Evolutionary conservation across 257 asterid genomes (phyloP), one percentile per base, ranked within the genome.

Genomic region (Ocimum tenuiflorum): DNA sequence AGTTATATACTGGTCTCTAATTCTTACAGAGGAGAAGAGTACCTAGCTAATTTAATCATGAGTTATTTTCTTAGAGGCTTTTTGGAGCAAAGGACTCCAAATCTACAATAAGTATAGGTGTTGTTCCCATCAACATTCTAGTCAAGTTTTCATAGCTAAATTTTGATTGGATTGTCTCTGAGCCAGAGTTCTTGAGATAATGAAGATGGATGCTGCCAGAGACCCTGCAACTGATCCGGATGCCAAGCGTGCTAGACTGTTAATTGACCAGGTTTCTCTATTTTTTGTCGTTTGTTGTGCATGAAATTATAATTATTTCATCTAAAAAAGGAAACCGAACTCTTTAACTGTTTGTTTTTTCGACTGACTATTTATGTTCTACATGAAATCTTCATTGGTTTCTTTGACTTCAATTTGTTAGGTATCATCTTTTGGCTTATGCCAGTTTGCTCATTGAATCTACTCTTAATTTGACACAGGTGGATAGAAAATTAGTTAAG

Each of bases 401-500:
- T 52, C 59, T 13, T 42, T 39, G 41, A 13, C 31, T 73, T 38
- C 8, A n/a, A 24, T 62, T 38, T 60, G 27, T 50, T 59, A 11
- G 6, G 46, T 59, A 27, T 31, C 36, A 14, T 52, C 43, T 22
- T 52, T 48, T 42, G 47, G 49, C 65, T 70, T 72, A 27, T 46
- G 55, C 41, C 14, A 18, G 11, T 52, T 15, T 63, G 71, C 42
- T 56, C 15, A 24, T 29, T 58, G 38, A 72, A 42, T 60, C 35
- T 60, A 39, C 63, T 73, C 75, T 56, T 74, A 50, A 52, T 72
- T 45, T 33, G 70, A 55, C 61, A 39, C 86, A 94, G 99, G 99
- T 94, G 72, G 97, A 94, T 57, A 80, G 99, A 73, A 94, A 94
- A 78, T 86, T 94, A 78, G 99, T 94, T 60, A 94, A 94, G 83